These are phyloP conservation scores for Aspergillus wentii DNA, from an alignment of 495 filamentous ascomycete genomes.

Conservation along the genomic window DNA sequence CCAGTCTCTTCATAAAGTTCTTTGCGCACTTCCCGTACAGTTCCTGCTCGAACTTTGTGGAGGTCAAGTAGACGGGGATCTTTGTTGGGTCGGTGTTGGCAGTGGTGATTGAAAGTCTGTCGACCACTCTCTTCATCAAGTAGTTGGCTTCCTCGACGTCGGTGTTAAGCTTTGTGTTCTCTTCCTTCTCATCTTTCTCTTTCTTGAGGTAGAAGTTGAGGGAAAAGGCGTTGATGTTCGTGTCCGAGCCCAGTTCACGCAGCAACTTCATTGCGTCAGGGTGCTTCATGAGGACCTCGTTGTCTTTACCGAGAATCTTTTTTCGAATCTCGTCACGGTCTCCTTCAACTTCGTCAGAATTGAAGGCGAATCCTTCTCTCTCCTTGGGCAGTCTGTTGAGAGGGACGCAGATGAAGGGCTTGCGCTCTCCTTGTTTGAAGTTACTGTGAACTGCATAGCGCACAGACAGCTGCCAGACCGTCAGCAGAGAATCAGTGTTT, in stretches of 20 bases:
- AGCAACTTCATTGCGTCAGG: conserved; percentile 22
- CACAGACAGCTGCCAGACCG: conserved; percentile 30
- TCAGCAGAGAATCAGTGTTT: too few relatives aligned
- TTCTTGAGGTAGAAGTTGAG: conserved; percentile 38
- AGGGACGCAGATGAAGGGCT: conserved; percentile 34
- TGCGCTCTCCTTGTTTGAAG: neutral
- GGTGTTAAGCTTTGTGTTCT: conserved; percentile 30
- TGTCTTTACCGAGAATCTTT: conserved; percentile 28
- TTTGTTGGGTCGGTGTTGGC: conserved; percentile 28
- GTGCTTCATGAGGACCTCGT: conserved; percentile 24
- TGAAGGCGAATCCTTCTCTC: conserved; percentile 14
- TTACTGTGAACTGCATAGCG: conserved; percentile 32
- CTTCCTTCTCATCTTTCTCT: too few relatives aligned
- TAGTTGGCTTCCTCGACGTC: conserved; percentile 49
- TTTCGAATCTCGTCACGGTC: conserved; percentile 35
- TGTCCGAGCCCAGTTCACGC: conserved; percentile 34
- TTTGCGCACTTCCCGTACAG: conserved; percentile 36
- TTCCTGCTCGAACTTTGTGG: conserved; percentile 24
- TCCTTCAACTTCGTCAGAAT: neutral
- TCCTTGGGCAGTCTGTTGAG: conserved; percentile 40
- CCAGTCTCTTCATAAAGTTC: conserved; percentile 33
- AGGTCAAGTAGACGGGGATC: conserved; percentile 39
- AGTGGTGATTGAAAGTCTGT: conserved; percentile 30
- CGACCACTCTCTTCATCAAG: conserved; percentile 37
- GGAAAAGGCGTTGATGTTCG: conserved; percentile 45